These are phyloP conservation scores for Thalassiosira pacifica DNA, from an alignment of 352 stramenopile species.

Conservation along the genomic window DNA sequence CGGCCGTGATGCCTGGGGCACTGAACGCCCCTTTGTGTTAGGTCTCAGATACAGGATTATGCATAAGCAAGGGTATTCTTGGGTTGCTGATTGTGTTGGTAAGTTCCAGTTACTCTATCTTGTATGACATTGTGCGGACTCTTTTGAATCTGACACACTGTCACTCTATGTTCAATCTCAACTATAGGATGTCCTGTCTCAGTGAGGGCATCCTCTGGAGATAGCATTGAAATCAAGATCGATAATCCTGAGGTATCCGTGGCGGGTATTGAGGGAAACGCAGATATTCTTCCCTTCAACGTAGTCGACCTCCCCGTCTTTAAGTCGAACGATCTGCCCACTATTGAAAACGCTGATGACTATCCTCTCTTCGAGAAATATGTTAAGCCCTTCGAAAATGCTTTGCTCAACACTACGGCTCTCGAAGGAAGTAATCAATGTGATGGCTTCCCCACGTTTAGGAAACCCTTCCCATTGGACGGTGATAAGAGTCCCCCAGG, in stretches of 20 bases:
- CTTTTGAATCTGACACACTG: no score
- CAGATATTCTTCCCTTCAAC: not conserved
- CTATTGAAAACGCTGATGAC: slow-evolving; percentile 30
- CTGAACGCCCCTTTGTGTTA: slow-evolving; percentile 1
- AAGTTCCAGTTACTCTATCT: no score
- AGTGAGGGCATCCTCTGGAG: not conserved
- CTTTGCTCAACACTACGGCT: slow-evolving; percentile 43
- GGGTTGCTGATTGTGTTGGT: slow-evolving; percentile 38
- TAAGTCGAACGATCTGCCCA: slow-evolving; percentile 34
- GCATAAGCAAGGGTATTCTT: not conserved
- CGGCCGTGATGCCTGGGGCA: not conserved
- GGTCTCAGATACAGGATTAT: slow-evolving; percentile 23
- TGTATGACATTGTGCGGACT: no score
- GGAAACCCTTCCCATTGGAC: slow-evolving; percentile 8
- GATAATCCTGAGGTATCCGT: slow-evolving; percentile 32
- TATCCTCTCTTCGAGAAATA: slow-evolving; percentile 35
- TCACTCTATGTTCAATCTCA: not conserved
- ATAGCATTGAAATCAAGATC: slow-evolving; percentile 3
- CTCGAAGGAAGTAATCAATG: slow-evolving; percentile 36
- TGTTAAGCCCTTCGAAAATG: slow-evolving; percentile 38
- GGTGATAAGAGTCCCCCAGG: slow-evolving; percentile 11
- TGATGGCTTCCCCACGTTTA: slow-evolving; percentile 42
- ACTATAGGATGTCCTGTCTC: slow-evolving; percentile 23
- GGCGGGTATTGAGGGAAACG: slow-evolving; percentile 6
- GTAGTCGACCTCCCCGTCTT: slow-evolving; percentile 35